A percentile compares a stretch with the other conserved stretches of the same genome.
Conservation (phyloP, 768 basidiomycete genomes). For the Psilocybe subaeruginosa region DNA sequence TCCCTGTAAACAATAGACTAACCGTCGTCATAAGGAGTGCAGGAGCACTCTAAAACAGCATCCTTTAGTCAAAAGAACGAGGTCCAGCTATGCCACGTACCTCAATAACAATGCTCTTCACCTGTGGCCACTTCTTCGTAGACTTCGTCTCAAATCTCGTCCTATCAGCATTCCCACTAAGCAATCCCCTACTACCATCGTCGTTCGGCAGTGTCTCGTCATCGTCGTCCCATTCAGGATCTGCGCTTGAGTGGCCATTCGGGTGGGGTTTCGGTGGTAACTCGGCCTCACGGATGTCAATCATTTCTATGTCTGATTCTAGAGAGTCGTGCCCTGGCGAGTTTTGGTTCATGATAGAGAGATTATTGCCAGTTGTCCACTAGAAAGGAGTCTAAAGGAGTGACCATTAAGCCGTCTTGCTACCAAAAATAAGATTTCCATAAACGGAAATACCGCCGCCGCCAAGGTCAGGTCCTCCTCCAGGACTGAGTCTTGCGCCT, state of each 20-base stretch:
- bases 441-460: background rate
- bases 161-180: slow-evolving; percentile 33
- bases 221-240: slow-evolving; percentile 35
- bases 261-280: slow-evolving; percentile 16
- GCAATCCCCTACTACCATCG: slow-evolving; percentile 47
- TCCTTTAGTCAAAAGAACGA: background rate
- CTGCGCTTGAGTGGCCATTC: slow-evolving; percentile 9
- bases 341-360: slow-evolving; percentile 30
- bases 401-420: background rate
- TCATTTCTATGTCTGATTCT: slow-evolving; percentile 40
- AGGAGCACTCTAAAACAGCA: slow-evolving; percentile 71
- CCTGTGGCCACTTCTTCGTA: slow-evolving; percentile 51
- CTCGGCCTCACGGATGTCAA: slow-evolving; percentile 29
- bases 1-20: slow-evolving; percentile 88
- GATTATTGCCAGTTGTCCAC: background rate
- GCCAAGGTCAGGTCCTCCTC: background rate
- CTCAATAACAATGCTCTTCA: slow-evolving; percentile 70
- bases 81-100: slow-evolving; percentile 39
- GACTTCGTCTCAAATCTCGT: slow-evolving; percentile 23
- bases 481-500: too few species aligned
- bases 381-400: background rate
- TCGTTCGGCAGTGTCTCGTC: slow-evolving; percentile 36
- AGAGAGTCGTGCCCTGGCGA: slow-evolving; percentile 31
- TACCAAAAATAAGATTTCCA: background rate
- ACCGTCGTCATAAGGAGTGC: slow-evolving; percentile 83